Conservation (phyloP, 1,284 basidiomycete genomes). For the Naganishia liquefaciens region DNA sequence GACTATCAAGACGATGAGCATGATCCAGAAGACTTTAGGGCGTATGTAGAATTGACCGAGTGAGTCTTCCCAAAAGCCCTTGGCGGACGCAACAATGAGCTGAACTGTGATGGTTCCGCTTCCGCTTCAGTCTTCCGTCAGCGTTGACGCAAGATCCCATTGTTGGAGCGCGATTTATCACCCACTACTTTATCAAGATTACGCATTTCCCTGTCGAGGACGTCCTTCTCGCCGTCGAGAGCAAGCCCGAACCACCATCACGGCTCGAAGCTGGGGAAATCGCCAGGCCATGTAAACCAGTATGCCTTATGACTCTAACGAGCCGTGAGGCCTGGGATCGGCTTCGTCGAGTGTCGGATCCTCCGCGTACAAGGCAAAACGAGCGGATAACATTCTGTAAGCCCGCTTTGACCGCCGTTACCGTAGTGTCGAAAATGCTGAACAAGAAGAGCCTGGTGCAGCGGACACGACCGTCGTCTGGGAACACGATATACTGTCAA, state of each 20-base stretch:
- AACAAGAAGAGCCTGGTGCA: neutral
- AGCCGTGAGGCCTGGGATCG: slow-evolving; percentile 6
- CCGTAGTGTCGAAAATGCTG: too few relatives aligned
- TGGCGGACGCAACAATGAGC: neutral
- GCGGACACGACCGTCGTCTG: neutral
- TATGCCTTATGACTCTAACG: neutral
- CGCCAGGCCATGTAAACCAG: neutral
- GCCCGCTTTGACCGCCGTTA: neutral
- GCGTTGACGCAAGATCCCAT: slow-evolving; percentile 2
- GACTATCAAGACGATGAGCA: neutral
- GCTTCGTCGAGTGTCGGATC: neutral
- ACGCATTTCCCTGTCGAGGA: slow-evolving; percentile 10
- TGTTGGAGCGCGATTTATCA: slow-evolving; percentile 4
- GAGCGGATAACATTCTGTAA: neutral
- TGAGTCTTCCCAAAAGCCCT: neutral
- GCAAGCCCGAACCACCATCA: neutral
- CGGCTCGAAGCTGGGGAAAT: slow-evolving; percentile 14
- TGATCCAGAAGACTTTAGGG: slow-evolving; percentile 4
- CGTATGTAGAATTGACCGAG: slow-evolving; percentile 5
- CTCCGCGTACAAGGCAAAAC: neutral
- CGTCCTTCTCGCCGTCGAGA: neutral
- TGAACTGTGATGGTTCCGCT: neutral
- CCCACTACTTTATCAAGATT: slow-evolving; percentile 12
- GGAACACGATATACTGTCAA: slow-evolving; percentile 1
- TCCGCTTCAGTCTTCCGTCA: slow-evolving; percentile 3